A percentile compares a stretch with the other conserved stretches of the same genome.
Evolutionary conservation across 1,284 basidiomycete genomes (phyloP).

Genomic region (Cystobasidium pallidum): DNA sequence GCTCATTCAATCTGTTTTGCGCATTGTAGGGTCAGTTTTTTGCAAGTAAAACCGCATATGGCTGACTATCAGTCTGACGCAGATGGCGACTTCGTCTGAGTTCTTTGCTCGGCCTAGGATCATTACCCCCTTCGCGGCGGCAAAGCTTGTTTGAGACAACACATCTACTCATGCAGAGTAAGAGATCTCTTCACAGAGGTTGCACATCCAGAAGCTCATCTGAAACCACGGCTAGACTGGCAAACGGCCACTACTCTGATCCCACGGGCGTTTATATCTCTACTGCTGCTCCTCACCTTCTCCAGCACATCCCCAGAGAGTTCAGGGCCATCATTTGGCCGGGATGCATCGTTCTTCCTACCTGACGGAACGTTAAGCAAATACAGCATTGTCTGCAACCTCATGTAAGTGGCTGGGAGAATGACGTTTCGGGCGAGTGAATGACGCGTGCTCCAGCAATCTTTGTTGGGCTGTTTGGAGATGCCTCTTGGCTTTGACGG

Average conservation of each 20-base stretch:
- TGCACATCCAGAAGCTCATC: no score
- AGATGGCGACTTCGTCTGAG: constrained; percentile 39
- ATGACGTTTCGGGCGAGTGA: background rate
- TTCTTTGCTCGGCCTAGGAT: constrained; percentile 21
- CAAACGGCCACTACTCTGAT: constrained; percentile 48
- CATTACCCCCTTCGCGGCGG: constrained; percentile 1
- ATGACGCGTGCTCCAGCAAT: background rate
- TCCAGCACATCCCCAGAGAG: constrained; percentile 41
- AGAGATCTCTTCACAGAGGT: background rate
- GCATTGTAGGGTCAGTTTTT: constrained; percentile 42
- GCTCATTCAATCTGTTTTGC: constrained; percentile 46
- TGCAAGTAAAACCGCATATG: background rate
- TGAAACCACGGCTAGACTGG: constrained; percentile 45
- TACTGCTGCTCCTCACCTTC: constrained; percentile 48
- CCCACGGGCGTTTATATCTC: constrained; percentile 46
- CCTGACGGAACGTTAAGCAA: constrained; percentile 43
- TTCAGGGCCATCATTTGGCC: background rate
- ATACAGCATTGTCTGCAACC: constrained; percentile 44
- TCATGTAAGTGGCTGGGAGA: constrained; percentile 41
- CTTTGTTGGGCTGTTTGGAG: constrained; percentile 24
- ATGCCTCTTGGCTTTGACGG: background rate
- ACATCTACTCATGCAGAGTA: constrained; percentile 47
- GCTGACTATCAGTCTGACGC: constrained; percentile 33
- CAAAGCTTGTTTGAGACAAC: constrained; percentile 46
- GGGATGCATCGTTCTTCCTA: constrained; percentile 47